phyloP scores from a whole-genome alignment of 768 basidiomycete genomes.

The Coprinopsis sp. region DNA sequence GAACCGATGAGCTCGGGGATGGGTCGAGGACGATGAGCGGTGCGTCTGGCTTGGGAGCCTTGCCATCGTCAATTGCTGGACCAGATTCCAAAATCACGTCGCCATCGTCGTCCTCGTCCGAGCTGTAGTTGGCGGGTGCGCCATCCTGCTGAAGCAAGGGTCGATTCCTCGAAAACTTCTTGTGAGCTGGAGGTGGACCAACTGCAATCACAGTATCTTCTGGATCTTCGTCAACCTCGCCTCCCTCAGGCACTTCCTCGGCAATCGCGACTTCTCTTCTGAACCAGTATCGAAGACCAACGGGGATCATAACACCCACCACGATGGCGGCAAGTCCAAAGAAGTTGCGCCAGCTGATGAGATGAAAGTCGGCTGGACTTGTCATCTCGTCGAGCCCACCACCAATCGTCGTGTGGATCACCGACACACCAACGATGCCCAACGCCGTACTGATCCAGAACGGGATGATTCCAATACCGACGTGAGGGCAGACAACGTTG shows the following conservation, averaged over 20 bases:
- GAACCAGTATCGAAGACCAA: slow-evolving; percentile 83
- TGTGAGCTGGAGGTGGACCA: slow-evolving; percentile 40
- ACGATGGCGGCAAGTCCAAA: slow-evolving; percentile 80
- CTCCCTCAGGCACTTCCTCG: slow-evolving; percentile 26
- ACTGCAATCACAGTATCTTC: slow-evolving; percentile 51
- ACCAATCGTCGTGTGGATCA: slow-evolving; percentile 95
- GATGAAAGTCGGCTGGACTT: slow-evolving; percentile 85
- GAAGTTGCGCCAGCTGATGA: slow-evolving; percentile 90
- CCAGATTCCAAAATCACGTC: slow-evolving; percentile 76
- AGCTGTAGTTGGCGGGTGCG: slow-evolving; percentile 23
- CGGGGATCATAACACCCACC: slow-evolving; percentile 90
- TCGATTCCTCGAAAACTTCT: slow-evolving; percentile 14
- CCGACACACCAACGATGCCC: slow-evolving; percentile 84
- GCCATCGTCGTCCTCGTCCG: slow-evolving; percentile 51
- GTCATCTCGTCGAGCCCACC: slow-evolving; percentile 95
- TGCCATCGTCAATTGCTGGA: slow-evolving; percentile 36
- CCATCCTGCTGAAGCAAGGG: slow-evolving; percentile 28
- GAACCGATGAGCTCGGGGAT: slow-evolving; percentile 6
- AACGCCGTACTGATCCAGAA: slow-evolving; percentile 92
- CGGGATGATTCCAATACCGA: slow-evolving; percentile 77
- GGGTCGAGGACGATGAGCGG: slow-evolving; percentile 14
- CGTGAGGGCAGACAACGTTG: slow-evolving; percentile 88
- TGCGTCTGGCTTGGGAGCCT: slow-evolving; percentile 17
- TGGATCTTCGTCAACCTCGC: slow-evolving; percentile 21
- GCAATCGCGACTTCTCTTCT: slow-evolving; percentile 49